A percentile compares a stretch with the other conserved stretches of the same genome.
phyloP scores from a whole-genome alignment of 2,329 filamentous ascomycete genomes.

The Ceratocystis eucalypticola region DNA sequence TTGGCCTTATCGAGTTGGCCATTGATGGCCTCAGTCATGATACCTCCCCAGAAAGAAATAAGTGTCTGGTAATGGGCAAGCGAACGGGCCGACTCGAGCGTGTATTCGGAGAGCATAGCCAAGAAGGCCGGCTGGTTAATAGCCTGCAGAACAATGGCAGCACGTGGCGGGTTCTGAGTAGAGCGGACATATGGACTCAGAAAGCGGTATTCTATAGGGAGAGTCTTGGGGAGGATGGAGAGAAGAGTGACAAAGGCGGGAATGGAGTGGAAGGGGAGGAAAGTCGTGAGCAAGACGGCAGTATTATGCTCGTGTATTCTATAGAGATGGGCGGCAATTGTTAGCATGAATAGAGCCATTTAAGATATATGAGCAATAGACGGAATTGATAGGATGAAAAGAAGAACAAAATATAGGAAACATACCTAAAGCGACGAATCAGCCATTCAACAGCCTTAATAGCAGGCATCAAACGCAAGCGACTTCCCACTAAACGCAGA shows the following conservation, averaged over 20 bases:
- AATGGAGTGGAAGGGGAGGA: slow-evolving; percentile 82
- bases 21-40: slow-evolving; percentile 74
- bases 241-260: slow-evolving; percentile 75
- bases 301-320: slow-evolving; percentile 91
- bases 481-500: slow-evolving; percentile 61
- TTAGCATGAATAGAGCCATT: slow-evolving; percentile 11
- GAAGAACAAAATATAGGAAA: not conserved
- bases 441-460: slow-evolving; percentile 93
- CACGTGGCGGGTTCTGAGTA: slow-evolving; percentile 60
- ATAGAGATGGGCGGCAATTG: slow-evolving; percentile 17
- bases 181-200: slow-evolving; percentile 74
- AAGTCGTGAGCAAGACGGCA: slow-evolving; percentile 61
- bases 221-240: slow-evolving; percentile 65
- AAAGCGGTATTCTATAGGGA: slow-evolving; percentile 68
- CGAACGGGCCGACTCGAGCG: slow-evolving; percentile 57
- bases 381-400: not conserved
- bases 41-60: slow-evolving; percentile 79
- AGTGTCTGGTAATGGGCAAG: slow-evolving; percentile 64
- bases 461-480: slow-evolving; percentile 70
- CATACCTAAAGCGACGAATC: slow-evolving; percentile 73
- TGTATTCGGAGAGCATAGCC: slow-evolving; percentile 61
- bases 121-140: slow-evolving; percentile 67
- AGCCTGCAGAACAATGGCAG: slow-evolving; percentile 71
- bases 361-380: not conserved
- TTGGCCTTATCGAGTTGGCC: slow-evolving; percentile 65